These are phyloP conservation scores for Cryptococcus sp. DNA, from an alignment of 1,284 basidiomycete genomes.

Conservation along the genomic window DNA sequence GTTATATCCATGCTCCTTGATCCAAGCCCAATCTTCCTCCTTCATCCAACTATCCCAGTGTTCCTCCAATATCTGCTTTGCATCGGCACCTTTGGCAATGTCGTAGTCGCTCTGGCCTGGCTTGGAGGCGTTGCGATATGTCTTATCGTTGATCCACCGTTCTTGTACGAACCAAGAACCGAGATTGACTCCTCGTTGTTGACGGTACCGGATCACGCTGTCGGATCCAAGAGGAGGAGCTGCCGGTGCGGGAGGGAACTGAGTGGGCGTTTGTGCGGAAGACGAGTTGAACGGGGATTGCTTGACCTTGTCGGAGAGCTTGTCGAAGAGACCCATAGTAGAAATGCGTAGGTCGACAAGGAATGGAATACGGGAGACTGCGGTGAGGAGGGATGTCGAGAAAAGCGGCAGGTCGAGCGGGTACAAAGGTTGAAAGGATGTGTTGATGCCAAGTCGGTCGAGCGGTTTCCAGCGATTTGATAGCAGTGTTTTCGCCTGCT, in stretches of 20 bases:
- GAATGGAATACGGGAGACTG: too few species aligned
- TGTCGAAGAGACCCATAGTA: slow-evolving; percentile 46
- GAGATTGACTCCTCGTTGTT: slow-evolving; percentile 76
- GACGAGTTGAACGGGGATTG: background rate
- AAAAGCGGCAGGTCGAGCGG: background rate
- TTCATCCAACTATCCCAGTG: slow-evolving; percentile 80
- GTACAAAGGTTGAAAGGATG: too few species aligned
- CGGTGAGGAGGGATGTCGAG: background rate
- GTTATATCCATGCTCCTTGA: slow-evolving; percentile 68
- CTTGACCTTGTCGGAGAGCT: slow-evolving; percentile 30
- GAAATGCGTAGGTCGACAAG: too few species aligned
- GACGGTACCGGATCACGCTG: slow-evolving; percentile 59
- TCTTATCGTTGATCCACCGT: slow-evolving; percentile 61
- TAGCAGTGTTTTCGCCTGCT: too few species aligned
- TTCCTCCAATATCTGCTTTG: slow-evolving; percentile 59
- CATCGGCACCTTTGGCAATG: slow-evolving; percentile 58
- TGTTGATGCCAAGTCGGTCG: too few species aligned
- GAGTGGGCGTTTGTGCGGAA: slow-evolving; percentile 5
- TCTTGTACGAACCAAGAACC: slow-evolving; percentile 69
- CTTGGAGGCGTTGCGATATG: slow-evolving; percentile 53
- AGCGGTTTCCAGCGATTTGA: too few species aligned
- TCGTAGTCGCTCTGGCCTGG: slow-evolving; percentile 70
- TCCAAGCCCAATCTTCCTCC: slow-evolving; percentile 66
- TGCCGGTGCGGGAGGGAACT: slow-evolving; percentile 8
- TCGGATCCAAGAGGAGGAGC: slow-evolving; percentile 24